Conservation (phyloP, 1,139 yeast genomes). For the Yamadazyma dushanensis region DNA sequence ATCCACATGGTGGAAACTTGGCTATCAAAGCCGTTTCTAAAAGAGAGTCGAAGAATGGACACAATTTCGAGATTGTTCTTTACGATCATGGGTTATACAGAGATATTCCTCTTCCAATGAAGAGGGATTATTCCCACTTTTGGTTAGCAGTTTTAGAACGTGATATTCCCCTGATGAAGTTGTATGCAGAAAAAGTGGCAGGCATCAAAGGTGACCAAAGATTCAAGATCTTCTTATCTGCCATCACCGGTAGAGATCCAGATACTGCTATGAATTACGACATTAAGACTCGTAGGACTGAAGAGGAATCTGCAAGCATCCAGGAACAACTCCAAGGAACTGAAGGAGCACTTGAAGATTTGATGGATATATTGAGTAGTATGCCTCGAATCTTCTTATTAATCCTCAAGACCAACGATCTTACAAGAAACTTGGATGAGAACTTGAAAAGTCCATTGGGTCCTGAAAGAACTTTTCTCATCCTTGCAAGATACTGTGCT, state of each 20-base stretch:
- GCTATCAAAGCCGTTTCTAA: constrained; percentile 61
- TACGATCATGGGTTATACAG: constrained; percentile 96
- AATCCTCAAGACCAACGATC: constrained; percentile 89
- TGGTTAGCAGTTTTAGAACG: constrained; percentile 87
- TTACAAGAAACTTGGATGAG: constrained; percentile 87
- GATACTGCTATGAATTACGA: constrained; percentile 46
- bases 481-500: constrained; percentile 90
- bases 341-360: constrained; percentile 65
- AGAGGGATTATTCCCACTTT: constrained; percentile 83
- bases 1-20: constrained; percentile 96
- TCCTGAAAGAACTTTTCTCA: constrained; percentile 81
- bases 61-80: constrained; percentile 85
- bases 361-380: constrained; percentile 76
- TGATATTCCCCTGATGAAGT: constrained; percentile 62
- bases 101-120: constrained; percentile 72
- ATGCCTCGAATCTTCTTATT: constrained; percentile 86
- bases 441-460: constrained; percentile 80
- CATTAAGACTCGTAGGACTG: constrained; percentile 56
- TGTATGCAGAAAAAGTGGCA: constrained; percentile 77
- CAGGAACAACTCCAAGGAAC: constrained; percentile 55
- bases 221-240: constrained; percentile 85
- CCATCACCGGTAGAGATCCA: constrained; percentile 82
- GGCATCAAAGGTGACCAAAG: constrained; percentile 72
- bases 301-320: constrained; percentile 58
- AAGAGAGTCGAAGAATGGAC: constrained; percentile 36